Conservation (phyloP, 2,329 filamentous ascomycete species). For the Penicillium sp. region DNA sequence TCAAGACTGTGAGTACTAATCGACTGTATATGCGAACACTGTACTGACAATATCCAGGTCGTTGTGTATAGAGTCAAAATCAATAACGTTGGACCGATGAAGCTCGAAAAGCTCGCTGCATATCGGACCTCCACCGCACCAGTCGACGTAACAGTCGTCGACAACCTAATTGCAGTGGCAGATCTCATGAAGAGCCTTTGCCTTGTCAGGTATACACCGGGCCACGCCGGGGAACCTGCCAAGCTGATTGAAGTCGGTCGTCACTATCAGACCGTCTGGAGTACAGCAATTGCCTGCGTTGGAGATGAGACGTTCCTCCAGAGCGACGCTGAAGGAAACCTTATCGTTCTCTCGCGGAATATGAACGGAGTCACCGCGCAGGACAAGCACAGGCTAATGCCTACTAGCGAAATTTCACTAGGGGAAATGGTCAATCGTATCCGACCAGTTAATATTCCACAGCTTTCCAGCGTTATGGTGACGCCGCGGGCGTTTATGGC, state of each 20-base stretch:
- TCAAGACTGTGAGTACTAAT: constrained; percentile 67
- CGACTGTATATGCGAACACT: background rate
- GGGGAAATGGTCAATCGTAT: constrained; percentile 95
- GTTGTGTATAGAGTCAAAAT: constrained; percentile 55
- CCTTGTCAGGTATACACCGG: constrained; percentile 67
- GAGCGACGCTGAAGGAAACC: constrained; percentile 81
- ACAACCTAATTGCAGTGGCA: constrained; percentile 73
- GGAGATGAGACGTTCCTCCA: constrained; percentile 74
- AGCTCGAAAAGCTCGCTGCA: constrained; percentile 67
- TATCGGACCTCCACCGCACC: constrained; percentile 83
- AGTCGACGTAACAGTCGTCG: constrained; percentile 72
- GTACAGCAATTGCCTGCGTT: constrained; percentile 71
- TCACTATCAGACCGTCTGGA: constrained; percentile 79
- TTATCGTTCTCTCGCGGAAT: constrained; percentile 76
- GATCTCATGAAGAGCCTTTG: constrained; percentile 93
- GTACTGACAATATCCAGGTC: constrained; percentile 43
- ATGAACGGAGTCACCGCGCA: constrained; percentile 68
- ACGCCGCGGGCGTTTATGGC: constrained; percentile 81
- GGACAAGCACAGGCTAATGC: constrained; percentile 66
- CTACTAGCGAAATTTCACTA: constrained; percentile 77
- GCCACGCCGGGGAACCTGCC: constrained; percentile 56
- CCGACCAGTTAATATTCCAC: constrained; percentile 66
- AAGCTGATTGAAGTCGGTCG: constrained; percentile 71
- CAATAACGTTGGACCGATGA: constrained; percentile 37
- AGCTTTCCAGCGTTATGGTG: constrained; percentile 64